Conservation (phyloP, 1,284 basidiomycete species). For the Ustilago xerochloae region DNA sequence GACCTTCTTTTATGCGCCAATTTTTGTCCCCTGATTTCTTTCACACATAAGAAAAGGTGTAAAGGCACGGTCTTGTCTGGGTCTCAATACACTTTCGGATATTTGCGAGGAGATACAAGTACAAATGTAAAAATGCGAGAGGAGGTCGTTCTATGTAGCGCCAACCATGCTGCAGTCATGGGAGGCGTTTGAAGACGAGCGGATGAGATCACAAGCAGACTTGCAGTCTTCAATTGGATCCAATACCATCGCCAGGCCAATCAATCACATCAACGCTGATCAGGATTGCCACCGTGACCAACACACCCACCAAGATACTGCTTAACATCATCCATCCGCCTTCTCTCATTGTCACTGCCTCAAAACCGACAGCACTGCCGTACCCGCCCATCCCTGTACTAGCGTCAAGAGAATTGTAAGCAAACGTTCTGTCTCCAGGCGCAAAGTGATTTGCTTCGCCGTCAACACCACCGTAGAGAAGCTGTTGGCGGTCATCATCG, state of each 20-base stretch:
- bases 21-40: not conserved
- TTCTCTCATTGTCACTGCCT: conserved; percentile 35
- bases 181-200: not conserved
- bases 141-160: not conserved
- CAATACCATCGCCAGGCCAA: conserved; percentile 54
- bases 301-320: conserved; percentile 15
- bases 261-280: conserved; percentile 55
- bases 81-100: not conserved
- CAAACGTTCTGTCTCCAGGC: conserved; percentile 27
- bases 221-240: conserved; percentile 9
- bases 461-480: conserved; percentile 19
- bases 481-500: conserved; percentile 34
- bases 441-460: conserved; percentile 25
- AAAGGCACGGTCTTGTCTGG: not conserved
- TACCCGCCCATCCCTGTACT: not conserved
- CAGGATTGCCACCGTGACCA: conserved; percentile 45
- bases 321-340: conserved; percentile 39
- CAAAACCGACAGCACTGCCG: conserved; percentile 33
- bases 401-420: conserved; percentile 22
- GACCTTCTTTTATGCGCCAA: not conserved
- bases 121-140: conserved; percentile 16
- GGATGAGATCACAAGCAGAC: conserved; percentile 17
- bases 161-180: not conserved
- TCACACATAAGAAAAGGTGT: not conserved
- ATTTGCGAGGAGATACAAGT: conserved; percentile 15